Conservation (phyloP, 306 rosid species). For the Quillaja saponaria region DNA sequence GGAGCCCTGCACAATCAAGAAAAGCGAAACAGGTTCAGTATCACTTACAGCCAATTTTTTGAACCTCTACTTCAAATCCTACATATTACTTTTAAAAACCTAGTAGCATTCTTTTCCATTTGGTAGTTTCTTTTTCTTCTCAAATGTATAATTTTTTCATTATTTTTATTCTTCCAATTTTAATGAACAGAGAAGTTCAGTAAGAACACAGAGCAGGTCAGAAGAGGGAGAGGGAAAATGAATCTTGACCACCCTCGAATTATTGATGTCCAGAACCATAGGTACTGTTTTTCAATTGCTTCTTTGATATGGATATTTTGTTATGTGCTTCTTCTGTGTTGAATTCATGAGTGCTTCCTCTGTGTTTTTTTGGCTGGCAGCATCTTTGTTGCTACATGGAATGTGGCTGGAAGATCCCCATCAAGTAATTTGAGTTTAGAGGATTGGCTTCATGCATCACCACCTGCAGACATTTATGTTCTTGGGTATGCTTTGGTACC, state of each 20-base stretch:
- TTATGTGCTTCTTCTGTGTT: constrained; percentile 13
- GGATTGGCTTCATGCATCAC: constrained; percentile 92
- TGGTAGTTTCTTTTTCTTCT: no score
- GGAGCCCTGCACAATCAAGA: constrained; percentile 84
- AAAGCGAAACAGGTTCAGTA: constrained; percentile 90
- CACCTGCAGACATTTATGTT: constrained; percentile 97
- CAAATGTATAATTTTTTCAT: background rate
- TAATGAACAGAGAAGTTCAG: constrained; percentile 77
- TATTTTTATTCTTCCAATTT: constrained; percentile 22
- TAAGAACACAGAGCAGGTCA: constrained; percentile 64
- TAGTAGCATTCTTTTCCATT: no score
- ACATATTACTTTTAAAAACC: background rate
- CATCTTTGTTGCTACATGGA: constrained; percentile 96
- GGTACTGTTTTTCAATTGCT: constrained; percentile 40
- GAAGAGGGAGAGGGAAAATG: constrained; percentile 79
- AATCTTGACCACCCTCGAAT: constrained; percentile 97
- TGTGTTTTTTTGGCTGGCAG: constrained; percentile 38
- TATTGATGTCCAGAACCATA: constrained; percentile 90
- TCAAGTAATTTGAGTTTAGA: constrained; percentile 79
- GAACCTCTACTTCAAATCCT: constrained; percentile 16
- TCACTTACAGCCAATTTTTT: constrained; percentile 11
- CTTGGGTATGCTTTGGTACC: constrained; percentile 73
- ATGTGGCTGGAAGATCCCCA: constrained; percentile 98
- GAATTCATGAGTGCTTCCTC: constrained; percentile 25
- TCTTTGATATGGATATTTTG: constrained; percentile 11